A percentile compares a stretch with the other conserved stretches of the same genome.
Evolutionary conservation across 257 asterid genomes (phyloP).

Genomic region (Nicotiana benthamiana): DNA sequence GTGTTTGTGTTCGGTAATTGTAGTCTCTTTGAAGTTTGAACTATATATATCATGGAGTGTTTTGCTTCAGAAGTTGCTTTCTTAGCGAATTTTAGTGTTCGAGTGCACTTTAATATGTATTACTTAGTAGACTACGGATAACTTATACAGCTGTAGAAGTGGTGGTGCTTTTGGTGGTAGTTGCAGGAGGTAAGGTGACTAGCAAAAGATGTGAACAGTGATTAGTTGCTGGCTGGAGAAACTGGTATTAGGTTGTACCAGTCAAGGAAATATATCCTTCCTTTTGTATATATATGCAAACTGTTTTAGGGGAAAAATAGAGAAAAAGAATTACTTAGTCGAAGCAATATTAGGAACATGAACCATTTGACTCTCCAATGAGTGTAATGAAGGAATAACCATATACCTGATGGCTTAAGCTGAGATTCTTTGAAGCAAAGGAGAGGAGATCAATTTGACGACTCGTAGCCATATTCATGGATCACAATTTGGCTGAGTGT

Average conservation of each 20-base stretch:
- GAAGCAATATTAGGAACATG: neutral
- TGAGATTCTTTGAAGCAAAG: neutral
- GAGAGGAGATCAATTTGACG: neutral
- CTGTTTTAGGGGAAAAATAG: neutral
- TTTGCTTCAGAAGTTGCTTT: neutral
- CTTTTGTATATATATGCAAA: neutral
- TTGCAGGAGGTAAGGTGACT: neutral
- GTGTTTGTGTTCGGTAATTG: neutral
- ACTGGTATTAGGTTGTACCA: neutral
- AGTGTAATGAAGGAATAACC: neutral
- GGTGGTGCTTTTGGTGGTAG: neutral
- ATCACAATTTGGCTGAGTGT: neutral
- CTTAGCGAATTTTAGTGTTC: neutral
- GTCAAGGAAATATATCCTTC: neutral
- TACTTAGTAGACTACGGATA: neutral
- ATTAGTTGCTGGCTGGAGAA: neutral
- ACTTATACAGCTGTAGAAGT: neutral
- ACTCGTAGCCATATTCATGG: neutral
- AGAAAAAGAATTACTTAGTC: neutral
- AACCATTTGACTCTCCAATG: neutral
- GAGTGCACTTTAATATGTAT: neutral
- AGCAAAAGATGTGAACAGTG: neutral
- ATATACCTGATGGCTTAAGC: neutral
- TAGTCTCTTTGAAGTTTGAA: neutral
- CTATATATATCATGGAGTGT: neutral